phyloP scores from a whole-genome alignment of 805 yeast species.

The Metschnikowia baotianmanensis region DNA sequence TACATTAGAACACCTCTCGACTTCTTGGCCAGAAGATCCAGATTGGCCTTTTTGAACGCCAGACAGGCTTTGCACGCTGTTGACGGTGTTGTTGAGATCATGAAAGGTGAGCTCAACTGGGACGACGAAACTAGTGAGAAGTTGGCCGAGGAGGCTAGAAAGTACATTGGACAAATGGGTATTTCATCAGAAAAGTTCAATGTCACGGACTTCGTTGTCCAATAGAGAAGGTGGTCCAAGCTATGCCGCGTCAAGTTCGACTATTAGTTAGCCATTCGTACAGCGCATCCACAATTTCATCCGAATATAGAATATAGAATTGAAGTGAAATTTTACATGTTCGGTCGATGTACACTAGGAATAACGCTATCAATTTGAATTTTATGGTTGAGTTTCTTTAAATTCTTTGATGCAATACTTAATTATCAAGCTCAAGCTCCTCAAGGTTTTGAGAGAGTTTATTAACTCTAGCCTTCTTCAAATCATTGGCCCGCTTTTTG shows the following conservation, averaged over 20 bases:
- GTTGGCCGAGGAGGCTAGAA: slow-evolving; percentile 50
- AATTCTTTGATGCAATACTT: not conserved
- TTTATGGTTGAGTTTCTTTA: too few relatives aligned
- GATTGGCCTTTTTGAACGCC: slow-evolving; percentile 89
- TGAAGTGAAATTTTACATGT: not conserved
- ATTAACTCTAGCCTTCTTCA: slow-evolving; percentile 37
- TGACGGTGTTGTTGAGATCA: slow-evolving; percentile 80
- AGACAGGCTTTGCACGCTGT: slow-evolving; percentile 77
- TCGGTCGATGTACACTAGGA: too few relatives aligned
- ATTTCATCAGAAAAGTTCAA: slow-evolving; percentile 25
- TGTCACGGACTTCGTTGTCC: slow-evolving; percentile 20
- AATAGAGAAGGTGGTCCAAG: slow-evolving; percentile 8
- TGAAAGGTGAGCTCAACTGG: slow-evolving; percentile 84
- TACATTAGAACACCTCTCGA: slow-evolving; percentile 86
- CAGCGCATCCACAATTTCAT: not conserved
- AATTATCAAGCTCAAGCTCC: slow-evolving; percentile 22
- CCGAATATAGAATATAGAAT: slow-evolving; percentile 9
- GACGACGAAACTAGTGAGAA: slow-evolving; percentile 51
- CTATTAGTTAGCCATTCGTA: slow-evolving; percentile 7
- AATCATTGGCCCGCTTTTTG: slow-evolving; percentile 34
- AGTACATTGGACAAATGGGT: slow-evolving; percentile 66
- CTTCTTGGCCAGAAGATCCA: slow-evolving; percentile 88
- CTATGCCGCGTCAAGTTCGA: not conserved
- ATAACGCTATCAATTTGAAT: too few relatives aligned
- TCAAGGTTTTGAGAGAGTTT: slow-evolving; percentile 34